Evolutionary conservation across 1,284 basidiomycete species (phyloP), one percentile per base, ranked within the genome.

Genomic region (Ganoderma lucidum): DNA sequence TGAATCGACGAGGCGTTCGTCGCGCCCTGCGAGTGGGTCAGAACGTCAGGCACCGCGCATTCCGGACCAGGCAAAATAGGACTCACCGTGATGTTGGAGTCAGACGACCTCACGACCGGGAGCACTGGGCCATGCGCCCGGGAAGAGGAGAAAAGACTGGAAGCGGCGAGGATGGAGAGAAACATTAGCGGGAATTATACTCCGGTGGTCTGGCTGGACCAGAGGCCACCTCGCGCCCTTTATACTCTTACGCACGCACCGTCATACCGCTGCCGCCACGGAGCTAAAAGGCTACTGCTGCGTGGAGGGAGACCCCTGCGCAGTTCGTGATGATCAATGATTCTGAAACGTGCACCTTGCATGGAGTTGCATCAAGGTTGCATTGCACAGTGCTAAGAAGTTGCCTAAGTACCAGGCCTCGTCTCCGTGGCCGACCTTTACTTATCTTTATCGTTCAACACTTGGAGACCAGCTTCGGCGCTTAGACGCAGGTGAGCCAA

Each of bases 1-100:
- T 70, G 42, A 17, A 70, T 37, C 51, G 41, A 30, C 10, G 60
- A 37, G 32, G 19, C 12, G 8, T 59, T 37, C 37, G 35, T 19
- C 1, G 32, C 14, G 14, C 48, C 48, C 48, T 53, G 9, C 12
- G 23, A 53, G 48, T 23, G 28, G 23, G 48, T 30, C n/a, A 44
- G 23, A 12, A 53, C 23, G 48, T 28, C 12, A 28, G 4, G 3
- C 14, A 14, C 23, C 3, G 10, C 3, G 10, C 23, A 14, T 30
- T 12, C 23, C 3, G 23, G 10, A 28, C 48, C 4, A 53, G 10
- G 23, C 3, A 9, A 14, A 14, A 14, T 12, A 14, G 23, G 12
- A 53, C 48, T 28, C 10, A 53, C 48, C 12, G 23, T 12, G 23
- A 30, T 10, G 12, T 53, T 53, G 2, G 48, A 53, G 23, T 53